These are phyloP conservation scores for Pythium grandisporangium DNA, from an alignment of 352 stramenopile species.

Conservation along the genomic window DNA sequence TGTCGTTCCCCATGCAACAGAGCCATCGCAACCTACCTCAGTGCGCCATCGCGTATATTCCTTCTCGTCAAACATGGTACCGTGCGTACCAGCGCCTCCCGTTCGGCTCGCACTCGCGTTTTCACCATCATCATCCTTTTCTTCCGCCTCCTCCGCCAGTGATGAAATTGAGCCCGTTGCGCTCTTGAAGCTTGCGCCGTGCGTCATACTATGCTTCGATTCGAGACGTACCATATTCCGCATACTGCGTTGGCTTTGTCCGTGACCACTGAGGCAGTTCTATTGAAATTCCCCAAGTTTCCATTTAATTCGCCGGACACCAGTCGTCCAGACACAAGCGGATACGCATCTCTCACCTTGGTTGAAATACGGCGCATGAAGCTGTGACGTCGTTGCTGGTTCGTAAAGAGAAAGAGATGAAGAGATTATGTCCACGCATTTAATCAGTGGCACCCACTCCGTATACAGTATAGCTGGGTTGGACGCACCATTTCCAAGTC, in stretches of 20 bases:
- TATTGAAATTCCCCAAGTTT: slow-evolving; percentile 1
- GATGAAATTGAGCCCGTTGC: slow-evolving; percentile 8
- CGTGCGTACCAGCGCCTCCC: slow-evolving; percentile 11
- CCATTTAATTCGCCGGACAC: no score
- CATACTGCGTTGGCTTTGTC: slow-evolving; percentile 2
- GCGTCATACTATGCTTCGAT: slow-evolving; percentile 16
- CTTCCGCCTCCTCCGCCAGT: slow-evolving; percentile 5
- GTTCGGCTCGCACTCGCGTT: background rate
- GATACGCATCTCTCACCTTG: no score
- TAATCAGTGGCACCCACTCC: background rate
- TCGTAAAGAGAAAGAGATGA: background rate
- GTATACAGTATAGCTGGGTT: background rate
- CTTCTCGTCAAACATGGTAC: slow-evolving; percentile 44
- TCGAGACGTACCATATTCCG: no score
- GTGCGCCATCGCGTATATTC: slow-evolving; percentile 63
- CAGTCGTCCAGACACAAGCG: no score
- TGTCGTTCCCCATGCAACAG: background rate
- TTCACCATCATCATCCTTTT: slow-evolving; percentile 9
- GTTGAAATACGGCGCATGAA: slow-evolving; percentile 7
- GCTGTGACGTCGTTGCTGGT: slow-evolving; percentile 12
- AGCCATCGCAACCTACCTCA: slow-evolving; percentile 8
- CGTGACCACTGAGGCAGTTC: background rate
- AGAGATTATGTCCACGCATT: background rate
- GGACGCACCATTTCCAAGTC: slow-evolving; percentile 46
- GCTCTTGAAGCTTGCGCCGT: slow-evolving; percentile 10